These are phyloP conservation scores for Penicillium paxilli DNA, from an alignment of 495 filamentous ascomycete genomes.

Conservation along the genomic window DNA sequence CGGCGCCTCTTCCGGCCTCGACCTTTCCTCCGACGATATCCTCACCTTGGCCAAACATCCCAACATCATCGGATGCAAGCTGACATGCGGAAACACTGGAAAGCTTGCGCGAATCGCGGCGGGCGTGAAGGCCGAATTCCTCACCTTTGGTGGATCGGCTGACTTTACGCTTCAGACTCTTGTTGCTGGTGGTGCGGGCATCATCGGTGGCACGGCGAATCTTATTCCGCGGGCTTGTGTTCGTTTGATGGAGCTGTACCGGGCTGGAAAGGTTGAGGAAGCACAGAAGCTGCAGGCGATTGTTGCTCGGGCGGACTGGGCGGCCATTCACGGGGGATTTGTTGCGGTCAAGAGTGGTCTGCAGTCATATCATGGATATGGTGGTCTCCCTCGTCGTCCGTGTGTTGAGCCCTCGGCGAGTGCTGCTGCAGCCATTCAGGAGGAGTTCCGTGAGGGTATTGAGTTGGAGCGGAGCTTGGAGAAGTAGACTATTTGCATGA, in stretches of 20 bases:
- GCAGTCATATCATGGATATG: constrained; percentile 74
- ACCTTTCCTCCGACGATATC: constrained; percentile 81
- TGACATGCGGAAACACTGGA: constrained; percentile 93
- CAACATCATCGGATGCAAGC: constrained; percentile 88
- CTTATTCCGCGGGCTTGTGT: constrained; percentile 77
- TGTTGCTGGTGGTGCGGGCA: constrained; percentile 78
- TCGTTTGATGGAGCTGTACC: constrained; percentile 70
- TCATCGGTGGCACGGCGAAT: constrained; percentile 85
- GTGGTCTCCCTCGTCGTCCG: constrained; percentile 73
- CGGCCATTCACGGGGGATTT: constrained; percentile 80
- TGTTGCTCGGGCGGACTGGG: constrained; percentile 84
- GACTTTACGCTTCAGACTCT: constrained; percentile 88
- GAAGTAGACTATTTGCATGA: constrained; percentile 15
- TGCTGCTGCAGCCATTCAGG: constrained; percentile 61
- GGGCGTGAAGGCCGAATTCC: constrained; percentile 61
- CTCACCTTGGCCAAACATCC: constrained; percentile 70
- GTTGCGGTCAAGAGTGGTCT: constrained; percentile 82
- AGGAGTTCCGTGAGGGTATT: constrained; percentile 73
- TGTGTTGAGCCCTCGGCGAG: constrained; percentile 66
- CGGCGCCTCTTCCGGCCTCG: constrained; percentile 75
- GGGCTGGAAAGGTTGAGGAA: constrained; percentile 64
- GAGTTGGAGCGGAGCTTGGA: constrained; percentile 62
- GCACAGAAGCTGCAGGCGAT: constrained; percentile 77
- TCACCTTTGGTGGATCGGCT: constrained; percentile 83
- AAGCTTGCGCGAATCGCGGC: constrained; percentile 81